These are phyloP conservation scores for Dichotomocladium elegans DNA, from an alignment of 371 early-diverging fungal genomes.

Conservation along the genomic window DNA sequence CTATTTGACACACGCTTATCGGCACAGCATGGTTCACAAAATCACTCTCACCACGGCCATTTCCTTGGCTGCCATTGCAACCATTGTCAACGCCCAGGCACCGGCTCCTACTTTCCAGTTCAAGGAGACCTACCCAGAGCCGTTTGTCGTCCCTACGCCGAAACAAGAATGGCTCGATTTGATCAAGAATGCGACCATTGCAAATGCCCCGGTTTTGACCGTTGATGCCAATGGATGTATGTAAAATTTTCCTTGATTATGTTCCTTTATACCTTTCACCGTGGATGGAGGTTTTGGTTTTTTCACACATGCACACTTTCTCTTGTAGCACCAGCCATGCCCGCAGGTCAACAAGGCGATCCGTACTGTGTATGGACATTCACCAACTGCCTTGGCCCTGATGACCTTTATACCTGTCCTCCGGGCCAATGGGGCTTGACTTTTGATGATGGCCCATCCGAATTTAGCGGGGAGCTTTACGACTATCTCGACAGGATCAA, in stretches of 20 bases:
- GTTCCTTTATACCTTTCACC: not conserved
- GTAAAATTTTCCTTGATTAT: not conserved
- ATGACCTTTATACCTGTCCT: constrained; percentile 50
- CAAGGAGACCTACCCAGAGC: constrained; percentile 24
- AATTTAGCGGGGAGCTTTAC: constrained; percentile 29
- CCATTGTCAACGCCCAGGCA: constrained; percentile 8
- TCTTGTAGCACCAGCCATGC: constrained; percentile 26
- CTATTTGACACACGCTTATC: too few relatives aligned
- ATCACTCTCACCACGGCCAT: constrained; percentile 10
- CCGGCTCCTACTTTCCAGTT: constrained; percentile 14
- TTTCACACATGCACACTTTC: too few relatives aligned
- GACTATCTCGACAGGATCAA: constrained; percentile 32
- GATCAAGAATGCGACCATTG: constrained; percentile 28
- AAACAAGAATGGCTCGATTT: constrained; percentile 43
- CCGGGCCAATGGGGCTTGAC: constrained; percentile 52
- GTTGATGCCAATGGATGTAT: constrained; percentile 10
- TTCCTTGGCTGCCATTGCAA: constrained; percentile 6
- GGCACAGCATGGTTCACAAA: constrained; percentile 10
- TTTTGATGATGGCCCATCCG: constrained; percentile 38
- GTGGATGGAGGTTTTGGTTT: not conserved
- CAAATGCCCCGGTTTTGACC: constrained; percentile 32
- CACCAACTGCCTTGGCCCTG: constrained; percentile 40
- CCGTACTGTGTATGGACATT: constrained; percentile 57
- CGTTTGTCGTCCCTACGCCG: constrained; percentile 18
- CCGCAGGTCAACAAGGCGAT: constrained; percentile 17